A percentile compares a stretch with the other conserved stretches of the same genome.
These are phyloP conservation scores for Quercus dentata DNA, from an alignment of 306 rosid genomes.

Conservation along the genomic window DNA sequence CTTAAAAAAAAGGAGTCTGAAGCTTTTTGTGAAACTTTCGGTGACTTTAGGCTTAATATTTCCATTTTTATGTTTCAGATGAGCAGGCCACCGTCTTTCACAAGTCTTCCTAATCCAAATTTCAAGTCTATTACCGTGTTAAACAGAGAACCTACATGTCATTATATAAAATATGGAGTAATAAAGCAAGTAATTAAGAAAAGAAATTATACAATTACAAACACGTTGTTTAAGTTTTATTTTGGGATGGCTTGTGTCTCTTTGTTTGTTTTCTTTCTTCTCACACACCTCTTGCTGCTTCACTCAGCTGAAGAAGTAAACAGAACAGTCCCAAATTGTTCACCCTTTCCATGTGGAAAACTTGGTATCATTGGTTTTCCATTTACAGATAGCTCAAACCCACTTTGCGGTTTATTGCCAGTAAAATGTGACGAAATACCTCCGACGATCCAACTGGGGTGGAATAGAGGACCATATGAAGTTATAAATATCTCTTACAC, in stretches of 20 bases:
- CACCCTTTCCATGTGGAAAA: slow-evolving; percentile 3
- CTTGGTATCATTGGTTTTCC: not conserved
- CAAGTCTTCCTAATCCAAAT: too few species aligned
- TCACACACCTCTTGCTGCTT: not conserved
- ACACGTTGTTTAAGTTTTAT: not conserved
- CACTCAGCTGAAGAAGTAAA: not conserved
- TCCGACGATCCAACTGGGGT: not conserved
- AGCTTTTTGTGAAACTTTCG: too few species aligned
- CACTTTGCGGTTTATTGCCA: not conserved
- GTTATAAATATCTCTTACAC: not conserved
- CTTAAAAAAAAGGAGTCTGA: too few species aligned
- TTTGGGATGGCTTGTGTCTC: not conserved
- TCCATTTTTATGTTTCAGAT: too few species aligned
- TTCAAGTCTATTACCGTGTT: too few species aligned
- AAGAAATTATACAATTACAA: too few species aligned
- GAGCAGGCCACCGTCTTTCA: too few species aligned
- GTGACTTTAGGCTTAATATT: too few species aligned
- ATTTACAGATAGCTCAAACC: not conserved
- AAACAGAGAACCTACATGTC: too few species aligned
- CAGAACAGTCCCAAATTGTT: not conserved
- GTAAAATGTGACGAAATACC: not conserved
- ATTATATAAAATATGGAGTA: too few species aligned
- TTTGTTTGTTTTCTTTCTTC: not conserved
- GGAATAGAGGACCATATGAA: not conserved
- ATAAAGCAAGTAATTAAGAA: too few species aligned